These are phyloP conservation scores for Quercus lobata DNA, from an alignment of 331 rosid genomes.

Conservation along the genomic window DNA sequence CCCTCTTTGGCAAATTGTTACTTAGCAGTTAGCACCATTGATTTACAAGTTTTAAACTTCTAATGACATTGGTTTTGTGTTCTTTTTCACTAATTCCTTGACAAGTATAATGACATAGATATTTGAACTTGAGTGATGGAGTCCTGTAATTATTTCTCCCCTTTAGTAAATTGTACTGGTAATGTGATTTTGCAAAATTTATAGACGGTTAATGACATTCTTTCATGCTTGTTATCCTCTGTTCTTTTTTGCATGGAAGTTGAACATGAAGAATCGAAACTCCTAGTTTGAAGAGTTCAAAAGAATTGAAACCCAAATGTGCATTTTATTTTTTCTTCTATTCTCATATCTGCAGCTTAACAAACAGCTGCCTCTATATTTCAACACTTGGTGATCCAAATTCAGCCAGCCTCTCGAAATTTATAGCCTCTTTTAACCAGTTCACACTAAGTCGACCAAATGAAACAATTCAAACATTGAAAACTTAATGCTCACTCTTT, in stretches of 20 bases:
- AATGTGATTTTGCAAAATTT: background rate
- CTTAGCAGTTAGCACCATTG: background rate
- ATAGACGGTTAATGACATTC: background rate
- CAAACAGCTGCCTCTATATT: too few species aligned
- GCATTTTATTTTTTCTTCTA: too few species aligned
- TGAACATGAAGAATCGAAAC: background rate
- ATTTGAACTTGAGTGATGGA: background rate
- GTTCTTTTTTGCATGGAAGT: background rate
- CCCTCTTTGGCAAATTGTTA: background rate
- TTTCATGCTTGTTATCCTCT: background rate
- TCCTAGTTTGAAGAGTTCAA: background rate
- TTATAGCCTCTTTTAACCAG: background rate
- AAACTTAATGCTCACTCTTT: background rate
- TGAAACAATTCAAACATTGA: background rate
- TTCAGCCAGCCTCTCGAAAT: background rate
- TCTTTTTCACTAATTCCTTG: background rate
- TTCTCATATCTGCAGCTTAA: too few species aligned
- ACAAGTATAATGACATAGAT: background rate
- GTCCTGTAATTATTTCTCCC: background rate
- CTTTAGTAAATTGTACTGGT: background rate
- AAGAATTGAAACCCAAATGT: background rate
- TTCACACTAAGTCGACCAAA: background rate
- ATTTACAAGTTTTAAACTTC: background rate
- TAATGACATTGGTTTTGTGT: background rate
- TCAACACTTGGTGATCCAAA: background rate